Evolutionary conservation across 768 basidiomycete species (phyloP).

Genomic region (Rhizopogon rudus): DNA sequence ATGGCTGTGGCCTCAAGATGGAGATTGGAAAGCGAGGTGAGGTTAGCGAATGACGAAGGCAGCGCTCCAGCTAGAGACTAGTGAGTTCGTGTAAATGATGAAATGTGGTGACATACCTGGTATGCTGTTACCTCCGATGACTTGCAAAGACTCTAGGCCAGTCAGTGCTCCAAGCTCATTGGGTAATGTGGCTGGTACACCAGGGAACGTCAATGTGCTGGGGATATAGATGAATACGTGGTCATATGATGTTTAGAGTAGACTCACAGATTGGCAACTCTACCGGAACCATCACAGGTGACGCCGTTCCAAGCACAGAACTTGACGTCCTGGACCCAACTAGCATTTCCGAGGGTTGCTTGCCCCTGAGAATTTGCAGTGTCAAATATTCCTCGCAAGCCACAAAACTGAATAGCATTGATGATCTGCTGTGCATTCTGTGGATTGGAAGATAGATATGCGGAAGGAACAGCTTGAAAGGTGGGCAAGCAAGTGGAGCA

Average conservation of each 20-base stretch:
- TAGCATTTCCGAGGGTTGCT: constrained; percentile 32
- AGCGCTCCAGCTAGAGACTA: constrained; percentile 34
- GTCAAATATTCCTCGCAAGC: constrained; percentile 40
- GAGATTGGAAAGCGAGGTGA: constrained; percentile 34
- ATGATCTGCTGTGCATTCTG: constrained; percentile 27
- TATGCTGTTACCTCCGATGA: constrained; percentile 36
- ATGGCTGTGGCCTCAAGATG: constrained; percentile 38
- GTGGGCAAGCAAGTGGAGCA: constrained; percentile 41
- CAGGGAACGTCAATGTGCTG: constrained; percentile 40
- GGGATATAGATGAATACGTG: neutral
- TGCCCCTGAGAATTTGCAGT: constrained; percentile 32
- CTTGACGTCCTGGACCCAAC: constrained; percentile 40
- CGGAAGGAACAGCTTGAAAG: constrained; percentile 32
- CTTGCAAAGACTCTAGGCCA: constrained; percentile 30
- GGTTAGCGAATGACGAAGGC: constrained; percentile 32
- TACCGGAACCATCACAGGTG: constrained; percentile 35
- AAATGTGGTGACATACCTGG: constrained; percentile 31
- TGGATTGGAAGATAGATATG: constrained; percentile 27
- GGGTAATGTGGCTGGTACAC: constrained; percentile 40
- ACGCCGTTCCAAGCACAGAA: constrained; percentile 47
- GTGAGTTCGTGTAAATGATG: neutral
- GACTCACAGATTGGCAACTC: constrained; percentile 38
- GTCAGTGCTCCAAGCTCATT: constrained; percentile 36
- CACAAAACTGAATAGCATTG: constrained; percentile 43
- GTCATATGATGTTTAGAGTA: neutral